Base-by-base conservation (phyloP, 2,329 filamentous ascomycete species). In the Fusarium subglutinans region DNA sequence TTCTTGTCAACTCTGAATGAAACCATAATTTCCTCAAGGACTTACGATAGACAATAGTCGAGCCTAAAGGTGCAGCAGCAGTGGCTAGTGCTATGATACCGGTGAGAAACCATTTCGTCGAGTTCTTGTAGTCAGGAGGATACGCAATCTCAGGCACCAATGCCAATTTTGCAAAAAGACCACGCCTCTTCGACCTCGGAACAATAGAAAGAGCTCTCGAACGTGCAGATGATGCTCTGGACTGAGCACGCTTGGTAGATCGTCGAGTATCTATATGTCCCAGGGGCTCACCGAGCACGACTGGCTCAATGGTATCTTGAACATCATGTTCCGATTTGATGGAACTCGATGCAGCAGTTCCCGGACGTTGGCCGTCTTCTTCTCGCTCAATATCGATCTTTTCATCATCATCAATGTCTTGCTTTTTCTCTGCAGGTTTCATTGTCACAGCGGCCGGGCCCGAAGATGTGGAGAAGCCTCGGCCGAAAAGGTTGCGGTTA, bases 41-140 rank as follows among this genome's bases (percentile, higher is more conserved):
- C 91, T 83, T 82, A 94, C 92, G 94, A 76, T 96, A 92, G 65
- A 98, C 91, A 62, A 98, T 95, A 4, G 92, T 90, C 35, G 93
- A 95, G 2, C 95, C 95, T 84, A 98, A 90, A 0, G 95, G 95
- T 2, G 93, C 94, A 2, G 90, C 93, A 20, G 92, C 90, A 4
- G 90, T 94, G 6, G 94, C 94, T 22, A 95, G 79, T 4, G 94
- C 92, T 51, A 98, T 89, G 54, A 96, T 89, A 41, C 90, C 86
- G 0, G 95, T 97, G 73, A 98, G 91, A 69, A 90, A 88, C 95
- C 95, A 98, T 89, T 98, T 98, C 20, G 90, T 94, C 56, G 84
- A 88, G 40, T 89, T 88, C 17, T 87, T 84, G 79, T 98, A 97
- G 57, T 94, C 89, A 67, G 91, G 90, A 0, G 95, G 93, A 38